Evolutionary conservation across 352 stramenopile species (phyloP).

Genomic region (Globisporangium orthogonon): DNA sequence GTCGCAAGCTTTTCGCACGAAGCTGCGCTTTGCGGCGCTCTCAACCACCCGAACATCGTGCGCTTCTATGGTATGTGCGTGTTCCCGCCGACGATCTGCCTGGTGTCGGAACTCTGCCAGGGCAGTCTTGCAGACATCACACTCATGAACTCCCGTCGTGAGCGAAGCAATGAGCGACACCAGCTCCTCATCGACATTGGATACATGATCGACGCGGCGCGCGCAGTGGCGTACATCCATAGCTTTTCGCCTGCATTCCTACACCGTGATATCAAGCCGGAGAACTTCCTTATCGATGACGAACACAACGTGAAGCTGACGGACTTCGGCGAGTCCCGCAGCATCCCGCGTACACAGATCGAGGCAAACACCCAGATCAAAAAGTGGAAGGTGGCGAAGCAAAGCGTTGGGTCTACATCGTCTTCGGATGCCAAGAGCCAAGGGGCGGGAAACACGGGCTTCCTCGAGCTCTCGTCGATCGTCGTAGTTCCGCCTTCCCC

Average conservation of each 20-base stretch:
- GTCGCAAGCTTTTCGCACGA: conserved; percentile 57
- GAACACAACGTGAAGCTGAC: conserved; percentile 55
- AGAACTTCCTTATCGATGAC: conserved; percentile 55
- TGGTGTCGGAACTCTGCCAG: conserved; percentile 53
- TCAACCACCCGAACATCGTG: conserved; percentile 58
- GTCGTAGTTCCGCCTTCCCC: background rate
- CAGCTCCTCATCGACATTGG: conserved; percentile 39
- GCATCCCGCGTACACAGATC: conserved; percentile 19
- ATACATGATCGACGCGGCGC: conserved; percentile 60
- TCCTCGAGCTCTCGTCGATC: conserved; percentile 7
- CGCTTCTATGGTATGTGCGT: conserved; percentile 62
- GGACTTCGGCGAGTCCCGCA: conserved; percentile 61
- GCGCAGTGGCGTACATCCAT: conserved; percentile 56
- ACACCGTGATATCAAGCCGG: conserved; percentile 60
- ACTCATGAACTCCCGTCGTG: conserved; percentile 12
- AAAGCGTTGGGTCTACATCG: background rate
- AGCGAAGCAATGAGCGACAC: conserved; percentile 16
- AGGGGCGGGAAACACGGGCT: background rate
- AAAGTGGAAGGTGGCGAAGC: background rate
- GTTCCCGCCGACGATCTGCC: conserved; percentile 51
- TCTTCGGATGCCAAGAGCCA: background rate
- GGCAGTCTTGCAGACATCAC: conserved; percentile 42
- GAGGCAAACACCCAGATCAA: background rate
- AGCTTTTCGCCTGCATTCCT: conserved; percentile 56
- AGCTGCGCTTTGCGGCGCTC: conserved; percentile 37